Conservation (phyloP, 192 early-diverging fungal genomes). For the Allomyces macrogynus region DNA sequence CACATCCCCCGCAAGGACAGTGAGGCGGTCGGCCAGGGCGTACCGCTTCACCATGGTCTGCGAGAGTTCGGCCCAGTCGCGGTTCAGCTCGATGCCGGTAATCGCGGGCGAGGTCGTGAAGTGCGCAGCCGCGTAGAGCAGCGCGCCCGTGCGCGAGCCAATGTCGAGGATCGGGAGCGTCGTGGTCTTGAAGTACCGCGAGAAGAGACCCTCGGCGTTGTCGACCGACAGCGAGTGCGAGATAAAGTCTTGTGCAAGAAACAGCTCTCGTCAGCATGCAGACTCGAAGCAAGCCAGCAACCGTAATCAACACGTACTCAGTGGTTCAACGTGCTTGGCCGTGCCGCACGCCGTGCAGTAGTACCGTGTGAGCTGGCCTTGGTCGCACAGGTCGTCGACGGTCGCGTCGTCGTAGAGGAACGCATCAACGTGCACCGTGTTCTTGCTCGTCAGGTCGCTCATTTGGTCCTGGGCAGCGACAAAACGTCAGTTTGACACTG, state of each 20-base stretch:
- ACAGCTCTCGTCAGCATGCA: not conserved
- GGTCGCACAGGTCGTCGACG: constrained; percentile 34
- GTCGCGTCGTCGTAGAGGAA: constrained; percentile 36
- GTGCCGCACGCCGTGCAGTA: constrained; percentile 30
- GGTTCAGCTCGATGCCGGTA: constrained; percentile 26
- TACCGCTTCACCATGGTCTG: constrained; percentile 25
- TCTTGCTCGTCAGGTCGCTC: constrained; percentile 21
- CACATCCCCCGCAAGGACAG: constrained; percentile 28
- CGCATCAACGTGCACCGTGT: constrained; percentile 34
- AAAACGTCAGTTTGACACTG: not conserved
- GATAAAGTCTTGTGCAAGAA: constrained; percentile 23
- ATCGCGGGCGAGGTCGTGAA: not conserved
- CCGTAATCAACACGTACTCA: constrained; percentile 11
- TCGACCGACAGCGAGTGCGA: constrained; percentile 29
- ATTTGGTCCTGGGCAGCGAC: constrained; percentile 13
- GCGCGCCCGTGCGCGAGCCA: constrained; percentile 34
- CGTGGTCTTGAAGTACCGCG: not conserved
- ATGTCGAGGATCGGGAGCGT: constrained; percentile 22
- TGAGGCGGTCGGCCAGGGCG: constrained; percentile 23
- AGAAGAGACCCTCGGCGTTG: constrained; percentile 17
- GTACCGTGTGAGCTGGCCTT: constrained; percentile 28
- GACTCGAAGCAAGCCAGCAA: not conserved
- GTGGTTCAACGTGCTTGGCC: constrained; percentile 14
- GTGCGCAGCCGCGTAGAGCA: constrained; percentile 22
- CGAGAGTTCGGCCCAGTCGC: constrained; percentile 31